Evolutionary conservation across 192 early-diverging fungal genomes (phyloP).

Genomic region (Podila minutissima): DNA sequence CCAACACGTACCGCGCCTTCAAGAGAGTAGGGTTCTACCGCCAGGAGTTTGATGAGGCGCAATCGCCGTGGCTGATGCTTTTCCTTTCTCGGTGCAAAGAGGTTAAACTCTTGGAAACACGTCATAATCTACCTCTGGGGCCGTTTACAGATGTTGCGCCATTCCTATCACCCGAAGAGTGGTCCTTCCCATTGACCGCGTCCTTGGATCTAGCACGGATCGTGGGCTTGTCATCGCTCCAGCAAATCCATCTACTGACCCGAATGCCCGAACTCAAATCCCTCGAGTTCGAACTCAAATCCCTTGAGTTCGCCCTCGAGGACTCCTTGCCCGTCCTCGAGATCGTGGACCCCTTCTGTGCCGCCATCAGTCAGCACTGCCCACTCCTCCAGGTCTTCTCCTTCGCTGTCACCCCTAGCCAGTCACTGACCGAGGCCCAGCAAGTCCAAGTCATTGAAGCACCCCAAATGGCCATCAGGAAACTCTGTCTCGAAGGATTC

Average conservation of each 20-base stretch:
- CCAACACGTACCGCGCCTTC: not conserved
- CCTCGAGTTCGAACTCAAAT: not conserved
- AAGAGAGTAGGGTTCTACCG: not conserved
- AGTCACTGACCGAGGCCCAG: not conserved
- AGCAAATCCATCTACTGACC: not conserved
- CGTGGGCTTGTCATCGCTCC: not conserved
- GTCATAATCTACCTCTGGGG: not conserved
- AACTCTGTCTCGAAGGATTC: not conserved
- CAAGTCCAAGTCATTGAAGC: constrained; percentile 2
- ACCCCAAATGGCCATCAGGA: not conserved
- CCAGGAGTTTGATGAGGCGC: not conserved
- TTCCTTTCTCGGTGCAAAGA: not conserved
- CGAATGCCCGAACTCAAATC: not conserved
- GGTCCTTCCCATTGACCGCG: not conserved
- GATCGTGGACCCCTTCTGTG: not conserved
- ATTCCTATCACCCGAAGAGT: not conserved
- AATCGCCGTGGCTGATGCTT: not conserved
- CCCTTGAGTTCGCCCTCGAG: not conserved
- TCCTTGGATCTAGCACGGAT: not conserved
- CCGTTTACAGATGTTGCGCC: too few species aligned
- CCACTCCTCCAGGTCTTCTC: not conserved
- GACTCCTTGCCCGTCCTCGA: not conserved
- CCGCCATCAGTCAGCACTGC: not conserved
- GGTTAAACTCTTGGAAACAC: not conserved
- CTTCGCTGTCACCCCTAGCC: not conserved